Evolutionary conservation across 345 rosid genomes (phyloP).

Genomic region (Syzygium oleosum): DNA sequence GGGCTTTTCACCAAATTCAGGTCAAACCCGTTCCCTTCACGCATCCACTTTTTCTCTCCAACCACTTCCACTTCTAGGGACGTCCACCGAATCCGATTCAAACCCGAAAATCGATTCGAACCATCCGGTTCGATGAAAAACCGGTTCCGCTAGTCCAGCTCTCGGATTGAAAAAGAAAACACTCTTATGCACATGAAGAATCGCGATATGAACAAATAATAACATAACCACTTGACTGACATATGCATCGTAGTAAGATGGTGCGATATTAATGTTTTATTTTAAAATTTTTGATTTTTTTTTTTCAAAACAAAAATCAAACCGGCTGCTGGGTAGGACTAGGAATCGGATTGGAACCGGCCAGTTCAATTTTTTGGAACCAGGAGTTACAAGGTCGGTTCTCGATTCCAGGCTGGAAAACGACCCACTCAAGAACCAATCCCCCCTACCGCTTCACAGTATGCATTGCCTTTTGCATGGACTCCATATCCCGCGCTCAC

Average conservation of each 20-base stretch:
- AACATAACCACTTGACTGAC: neutral
- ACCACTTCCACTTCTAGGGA: neutral
- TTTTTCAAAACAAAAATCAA: neutral
- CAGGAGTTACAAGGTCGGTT: rapidly evolving
- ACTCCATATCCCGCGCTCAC: neutral
- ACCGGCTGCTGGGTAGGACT: neutral
- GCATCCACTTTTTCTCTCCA: neutral
- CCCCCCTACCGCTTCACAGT: neutral
- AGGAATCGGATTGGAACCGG: neutral
- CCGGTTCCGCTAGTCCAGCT: neutral
- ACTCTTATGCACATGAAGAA: neutral
- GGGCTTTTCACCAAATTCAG: neutral
- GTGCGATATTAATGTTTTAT: neutral
- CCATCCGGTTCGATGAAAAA: neutral
- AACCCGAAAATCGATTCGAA: neutral
- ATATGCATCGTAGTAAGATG: neutral
- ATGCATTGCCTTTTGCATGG: neutral
- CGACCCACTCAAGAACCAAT: neutral
- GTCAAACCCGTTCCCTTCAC: neutral
- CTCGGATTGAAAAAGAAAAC: rapidly evolving
- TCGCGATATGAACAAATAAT: rapidly evolving
- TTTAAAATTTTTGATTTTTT: neutral
- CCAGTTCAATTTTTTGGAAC: neutral
- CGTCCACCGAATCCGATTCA: neutral
- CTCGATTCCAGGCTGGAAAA: neutral